Evolutionary conservation across 108 stramenopile genomes (phyloP), one percentile per base, ranked within the genome.

Genomic region (Conticribra weissflogii): DNA sequence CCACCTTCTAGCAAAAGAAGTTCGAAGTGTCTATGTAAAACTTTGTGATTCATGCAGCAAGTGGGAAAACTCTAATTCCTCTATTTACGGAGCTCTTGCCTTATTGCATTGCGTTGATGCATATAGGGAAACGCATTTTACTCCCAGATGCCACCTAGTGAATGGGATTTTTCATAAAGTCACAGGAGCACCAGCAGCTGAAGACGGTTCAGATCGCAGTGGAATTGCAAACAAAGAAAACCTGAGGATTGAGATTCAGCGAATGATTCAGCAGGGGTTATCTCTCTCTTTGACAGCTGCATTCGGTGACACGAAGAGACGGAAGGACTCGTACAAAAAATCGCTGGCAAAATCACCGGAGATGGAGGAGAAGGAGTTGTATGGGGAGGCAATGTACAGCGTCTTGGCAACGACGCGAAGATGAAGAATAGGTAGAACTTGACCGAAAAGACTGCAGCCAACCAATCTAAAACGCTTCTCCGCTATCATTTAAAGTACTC

Each of bases 61-160:
- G 5, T 41, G 36, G 36, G 36, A 41, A 41, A 12, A 41, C 12
- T 41, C 36, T 9, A 9, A 5, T 12, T 5, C 12, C 8, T 41
- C 5, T 41, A 9, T 41, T 12, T 41, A 41, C 12, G 62, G 54
- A 54, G 25, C 62, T n/a, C 14, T 63, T 22, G 49, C 62, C 22
- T 27, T 52, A 15, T 25, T 63, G 12, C 25, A 53, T 5, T 63
- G 62, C 21, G 62, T 63, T 7, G 52, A 53, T 3, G 62, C 62
- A 3, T 63, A 63, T 54, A 52, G 52, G 27, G 62, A 63, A 25
- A 34, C 36, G 32, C 34, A 59, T 59, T 59, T 59, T 33, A 21
- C 33, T 19, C 58, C 36, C 3, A 59, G 36, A 44, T 21, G 58
- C 16, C 32, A 59, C 33, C 14, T 33, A 1, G 33, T 59, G 16